Evolutionary conservation across 495 filamentous ascomycete genomes (phyloP).

Genomic region (Durotheca rogersii): DNA sequence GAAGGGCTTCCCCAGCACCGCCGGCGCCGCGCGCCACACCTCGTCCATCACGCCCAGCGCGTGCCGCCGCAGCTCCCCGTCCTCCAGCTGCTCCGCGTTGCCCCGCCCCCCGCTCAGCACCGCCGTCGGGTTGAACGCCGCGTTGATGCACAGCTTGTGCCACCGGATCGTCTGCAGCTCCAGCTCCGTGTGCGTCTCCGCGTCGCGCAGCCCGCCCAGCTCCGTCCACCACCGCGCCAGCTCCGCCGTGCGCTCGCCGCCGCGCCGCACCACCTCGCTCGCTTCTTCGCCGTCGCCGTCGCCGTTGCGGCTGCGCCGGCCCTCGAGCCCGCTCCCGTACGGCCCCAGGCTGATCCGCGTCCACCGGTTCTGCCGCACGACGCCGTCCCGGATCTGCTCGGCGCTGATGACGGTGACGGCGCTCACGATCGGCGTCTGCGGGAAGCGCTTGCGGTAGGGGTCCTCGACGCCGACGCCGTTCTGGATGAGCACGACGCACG

Average conservation of each 20-base stretch:
- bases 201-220: constrained; percentile 55
- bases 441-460: constrained; percentile 59
- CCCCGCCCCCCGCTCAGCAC: constrained; percentile 56
- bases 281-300: constrained; percentile 4
- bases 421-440: constrained; percentile 55
- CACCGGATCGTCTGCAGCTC: constrained; percentile 60
- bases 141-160: constrained; percentile 68
- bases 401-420: constrained; percentile 60
- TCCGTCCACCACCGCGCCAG: constrained; percentile 42
- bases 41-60: constrained; percentile 58
- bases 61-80: constrained; percentile 51
- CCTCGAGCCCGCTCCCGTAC: constrained; percentile 42
- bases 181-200: constrained; percentile 47
- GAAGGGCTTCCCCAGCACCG: constrained; percentile 48
- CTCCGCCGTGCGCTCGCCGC: constrained; percentile 26
- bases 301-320: constrained; percentile 19
- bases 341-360: constrained; percentile 60
- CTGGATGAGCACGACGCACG: constrained; percentile 64
- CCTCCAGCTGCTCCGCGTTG: constrained; percentile 56
- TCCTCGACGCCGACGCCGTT: constrained; percentile 71
- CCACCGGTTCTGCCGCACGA: constrained; percentile 61
- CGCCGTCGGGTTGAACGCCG: constrained; percentile 62
- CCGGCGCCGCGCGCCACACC: constrained; percentile 55
- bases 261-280: constrained; percentile 34
- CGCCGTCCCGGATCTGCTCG: constrained; percentile 50